Conservation (phyloP, 2,329 filamentous ascomycete genomes). For the Thielaviopsis populi region DNA sequence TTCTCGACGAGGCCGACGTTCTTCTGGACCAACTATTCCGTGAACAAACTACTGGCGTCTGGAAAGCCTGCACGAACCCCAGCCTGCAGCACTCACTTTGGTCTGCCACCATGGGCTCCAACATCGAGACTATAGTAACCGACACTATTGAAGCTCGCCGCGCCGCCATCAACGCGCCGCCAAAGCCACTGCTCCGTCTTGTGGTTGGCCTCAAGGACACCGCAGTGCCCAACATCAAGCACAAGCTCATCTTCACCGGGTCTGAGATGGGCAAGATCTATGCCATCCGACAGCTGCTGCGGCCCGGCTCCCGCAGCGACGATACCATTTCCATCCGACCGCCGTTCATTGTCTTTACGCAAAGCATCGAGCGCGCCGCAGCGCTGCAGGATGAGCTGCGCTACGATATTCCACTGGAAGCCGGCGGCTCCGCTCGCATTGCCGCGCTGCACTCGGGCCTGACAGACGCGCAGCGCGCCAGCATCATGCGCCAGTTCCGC, state of each 20-base stretch:
- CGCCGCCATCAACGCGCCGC: constrained; percentile 13
- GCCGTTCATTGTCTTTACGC: constrained; percentile 89
- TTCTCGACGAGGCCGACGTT: constrained; percentile 91
- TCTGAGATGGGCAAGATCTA: constrained; percentile 89
- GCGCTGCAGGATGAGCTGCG: constrained; percentile 79
- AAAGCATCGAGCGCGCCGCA: constrained; percentile 81
- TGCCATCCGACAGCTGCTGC: constrained; percentile 75
- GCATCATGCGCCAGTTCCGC: constrained; percentile 79
- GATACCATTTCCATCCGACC: constrained; percentile 52
- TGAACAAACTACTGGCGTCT: constrained; percentile 73
- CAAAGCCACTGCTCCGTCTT: constrained; percentile 54
- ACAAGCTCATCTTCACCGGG: constrained; percentile 79
- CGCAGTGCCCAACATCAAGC: constrained; percentile 79
- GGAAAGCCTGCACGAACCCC: constrained; percentile 59
- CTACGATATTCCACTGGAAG: constrained; percentile 84
- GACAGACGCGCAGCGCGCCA: constrained; percentile 56
- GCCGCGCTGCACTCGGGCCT: constrained; percentile 84
- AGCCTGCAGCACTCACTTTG: constrained; percentile 67
- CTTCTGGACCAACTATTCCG: constrained; percentile 82
- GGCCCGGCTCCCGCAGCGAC: constrained; percentile 41
- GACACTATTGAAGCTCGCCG: constrained; percentile 46
- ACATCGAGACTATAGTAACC: constrained; percentile 64
- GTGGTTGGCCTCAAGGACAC: constrained; percentile 96
- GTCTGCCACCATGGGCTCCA: constrained; percentile 95
- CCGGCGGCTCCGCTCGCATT: constrained; percentile 69